Evolutionary conservation across 116 monocot genomes (phyloP).

Genomic region (Papilionanthe hybrid): DNA sequence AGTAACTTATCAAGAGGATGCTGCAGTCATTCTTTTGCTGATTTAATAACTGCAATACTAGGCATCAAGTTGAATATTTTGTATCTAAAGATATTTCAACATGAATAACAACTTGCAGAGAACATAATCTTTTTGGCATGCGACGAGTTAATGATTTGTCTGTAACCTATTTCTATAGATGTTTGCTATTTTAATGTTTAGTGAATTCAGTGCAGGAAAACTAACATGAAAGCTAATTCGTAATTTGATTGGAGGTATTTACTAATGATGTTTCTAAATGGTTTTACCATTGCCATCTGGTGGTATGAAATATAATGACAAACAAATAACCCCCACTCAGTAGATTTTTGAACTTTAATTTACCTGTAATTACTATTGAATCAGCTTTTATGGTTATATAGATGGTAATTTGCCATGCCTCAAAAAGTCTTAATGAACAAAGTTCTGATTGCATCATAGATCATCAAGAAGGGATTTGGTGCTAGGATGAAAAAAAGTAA

Average conservation of each 20-base stretch:
- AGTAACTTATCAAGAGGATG: too few species aligned
- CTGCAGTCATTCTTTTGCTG: too few species aligned
- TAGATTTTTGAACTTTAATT: background rate
- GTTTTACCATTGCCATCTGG: background rate
- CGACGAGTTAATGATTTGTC: background rate
- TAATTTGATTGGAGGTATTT: background rate
- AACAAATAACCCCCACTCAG: background rate
- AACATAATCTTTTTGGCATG: too few species aligned
- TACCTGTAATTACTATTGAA: background rate
- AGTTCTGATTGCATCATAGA: background rate
- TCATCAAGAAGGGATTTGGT: background rate
- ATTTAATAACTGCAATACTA: too few species aligned
- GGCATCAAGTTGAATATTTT: too few species aligned
- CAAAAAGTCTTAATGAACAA: background rate
- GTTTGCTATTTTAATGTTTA: background rate
- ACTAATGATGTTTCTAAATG: background rate
- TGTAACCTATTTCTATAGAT: background rate
- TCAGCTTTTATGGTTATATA: background rate
- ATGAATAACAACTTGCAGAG: too few species aligned
- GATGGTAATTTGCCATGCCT: background rate
- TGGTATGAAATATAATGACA: background rate
- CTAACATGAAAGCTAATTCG: background rate
- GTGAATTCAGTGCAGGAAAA: background rate
- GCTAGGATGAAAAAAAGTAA: background rate
- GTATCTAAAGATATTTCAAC: too few species aligned